phyloP scores from a whole-genome alignment of 139 green algal genomes.

The Raphidocelis subcapitata region DNA sequence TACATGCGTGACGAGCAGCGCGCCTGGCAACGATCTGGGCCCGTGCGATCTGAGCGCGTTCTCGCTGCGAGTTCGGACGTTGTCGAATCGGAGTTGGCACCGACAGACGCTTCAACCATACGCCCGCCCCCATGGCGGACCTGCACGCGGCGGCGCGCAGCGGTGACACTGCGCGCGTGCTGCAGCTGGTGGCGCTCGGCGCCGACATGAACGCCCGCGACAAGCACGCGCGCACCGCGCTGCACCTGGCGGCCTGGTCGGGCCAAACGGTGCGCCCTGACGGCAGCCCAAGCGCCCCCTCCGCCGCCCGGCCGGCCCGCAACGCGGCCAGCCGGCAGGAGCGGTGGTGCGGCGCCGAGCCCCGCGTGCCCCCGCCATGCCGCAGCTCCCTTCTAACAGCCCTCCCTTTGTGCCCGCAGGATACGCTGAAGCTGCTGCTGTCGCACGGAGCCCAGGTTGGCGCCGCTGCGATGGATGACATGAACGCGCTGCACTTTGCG shows the following conservation, averaged over 20 bases:
- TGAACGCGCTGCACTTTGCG: constrained; percentile 55
- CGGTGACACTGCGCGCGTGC: constrained; percentile 38
- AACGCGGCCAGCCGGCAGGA: too few relatives aligned
- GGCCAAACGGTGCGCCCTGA: constrained; percentile 56
- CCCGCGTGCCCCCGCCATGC: too few relatives aligned
- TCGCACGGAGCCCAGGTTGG: constrained; percentile 37
- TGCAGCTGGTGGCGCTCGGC: constrained; percentile 32
- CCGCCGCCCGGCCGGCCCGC: too few relatives aligned
- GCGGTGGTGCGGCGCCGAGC: too few relatives aligned
- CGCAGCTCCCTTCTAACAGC: too few relatives aligned
- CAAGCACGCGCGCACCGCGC: constrained; percentile 56
- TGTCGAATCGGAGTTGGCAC: too few relatives aligned
- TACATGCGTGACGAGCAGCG: too few relatives aligned
- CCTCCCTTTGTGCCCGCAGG: constrained; percentile 31
- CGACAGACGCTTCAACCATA: too few relatives aligned
- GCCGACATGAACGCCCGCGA: constrained; percentile 44
- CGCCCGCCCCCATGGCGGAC: neutral
- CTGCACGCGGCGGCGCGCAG: constrained; percentile 53
- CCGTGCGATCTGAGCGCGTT: too few relatives aligned
- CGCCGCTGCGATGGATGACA: constrained; percentile 61
- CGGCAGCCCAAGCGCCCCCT: too few relatives aligned
- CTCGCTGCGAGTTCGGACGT: too few relatives aligned
- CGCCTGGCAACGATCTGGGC: too few relatives aligned
- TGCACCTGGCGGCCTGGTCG: constrained; percentile 81
- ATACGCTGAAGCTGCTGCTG: constrained; percentile 66